These are phyloP conservation scores for Zygosaccharomyces sapae DNA, from an alignment of 1,139 yeast genomes.

Conservation along the genomic window DNA sequence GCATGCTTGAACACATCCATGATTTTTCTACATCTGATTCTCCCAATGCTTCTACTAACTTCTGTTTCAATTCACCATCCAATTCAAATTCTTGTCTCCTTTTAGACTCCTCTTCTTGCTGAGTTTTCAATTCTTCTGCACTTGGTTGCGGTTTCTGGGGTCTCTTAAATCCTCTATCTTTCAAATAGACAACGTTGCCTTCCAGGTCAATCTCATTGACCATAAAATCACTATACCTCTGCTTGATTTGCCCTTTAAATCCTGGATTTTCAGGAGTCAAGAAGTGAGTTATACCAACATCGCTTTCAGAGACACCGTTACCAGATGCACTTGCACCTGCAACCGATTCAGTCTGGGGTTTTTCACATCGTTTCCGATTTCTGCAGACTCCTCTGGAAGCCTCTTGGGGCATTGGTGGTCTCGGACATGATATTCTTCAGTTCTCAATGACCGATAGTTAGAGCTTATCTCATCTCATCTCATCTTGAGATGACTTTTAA, in stretches of 20 bases:
- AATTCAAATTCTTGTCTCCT: conserved; percentile 45
- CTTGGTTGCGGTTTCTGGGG: conserved; percentile 51
- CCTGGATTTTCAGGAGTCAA: conserved; percentile 57
- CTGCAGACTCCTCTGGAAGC: conserved; percentile 7
- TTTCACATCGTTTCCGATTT: conserved; percentile 8
- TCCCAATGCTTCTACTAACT: conserved; percentile 54
- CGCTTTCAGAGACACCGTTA: conserved; percentile 46
- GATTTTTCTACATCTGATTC: conserved; percentile 53
- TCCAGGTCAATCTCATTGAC: conserved; percentile 76
- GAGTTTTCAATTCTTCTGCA: conserved; percentile 41
- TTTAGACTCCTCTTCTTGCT: conserved; percentile 39
- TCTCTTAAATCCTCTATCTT: conserved; percentile 61
- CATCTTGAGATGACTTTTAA: not conserved
- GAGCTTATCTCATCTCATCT: not conserved
- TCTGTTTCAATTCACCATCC: conserved; percentile 43
- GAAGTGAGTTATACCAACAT: conserved; percentile 81
- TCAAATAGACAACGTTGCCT: conserved; percentile 72
- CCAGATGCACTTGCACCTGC: conserved; percentile 5
- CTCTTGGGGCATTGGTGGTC: conserved; percentile 10
- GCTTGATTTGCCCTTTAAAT: conserved; percentile 75
- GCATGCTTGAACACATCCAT: conserved; percentile 58
- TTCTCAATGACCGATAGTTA: not conserved
- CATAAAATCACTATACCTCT: conserved; percentile 85
- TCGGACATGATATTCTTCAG: conserved; percentile 10
- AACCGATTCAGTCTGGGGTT: conserved; percentile 7